phyloP scores from a whole-genome alignment of 164 flowering plant genomes.

The Santalum album region DNA sequence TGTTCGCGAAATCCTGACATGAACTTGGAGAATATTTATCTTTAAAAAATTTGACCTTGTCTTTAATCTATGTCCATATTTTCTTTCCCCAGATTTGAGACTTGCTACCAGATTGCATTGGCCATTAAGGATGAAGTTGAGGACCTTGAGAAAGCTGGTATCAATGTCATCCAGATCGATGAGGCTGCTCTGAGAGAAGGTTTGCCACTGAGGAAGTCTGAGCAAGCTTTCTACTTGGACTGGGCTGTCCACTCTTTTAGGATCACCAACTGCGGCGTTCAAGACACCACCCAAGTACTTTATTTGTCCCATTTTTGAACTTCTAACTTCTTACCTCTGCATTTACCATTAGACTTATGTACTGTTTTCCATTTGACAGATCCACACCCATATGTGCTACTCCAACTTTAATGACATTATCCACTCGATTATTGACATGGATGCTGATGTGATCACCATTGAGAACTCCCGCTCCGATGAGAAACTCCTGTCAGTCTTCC shows the following conservation, averaged over 20 bases:
- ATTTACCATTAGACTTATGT: no score
- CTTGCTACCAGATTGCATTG: conserved; percentile 59
- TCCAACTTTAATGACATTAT: no score
- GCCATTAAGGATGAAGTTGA: conserved; percentile 62
- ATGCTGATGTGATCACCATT: no score
- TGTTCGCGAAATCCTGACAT: background rate
- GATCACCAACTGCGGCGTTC: conserved; percentile 48
- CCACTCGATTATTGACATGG: no score
- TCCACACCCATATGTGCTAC: conserved; percentile 71
- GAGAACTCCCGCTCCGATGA: no score
- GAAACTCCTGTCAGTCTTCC: no score
- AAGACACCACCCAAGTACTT: conserved; percentile 50
- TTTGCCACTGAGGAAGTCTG: no score
- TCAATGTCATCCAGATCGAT: conserved; percentile 53
- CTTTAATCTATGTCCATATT: background rate
- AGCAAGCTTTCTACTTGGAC: conserved; percentile 51
- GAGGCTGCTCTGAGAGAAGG: conserved; percentile 65
- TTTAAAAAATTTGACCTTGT: background rate
- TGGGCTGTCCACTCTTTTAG: conserved; percentile 69
- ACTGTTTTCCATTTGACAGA: no score
- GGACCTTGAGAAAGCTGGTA: conserved; percentile 52
- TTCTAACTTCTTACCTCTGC: no score
- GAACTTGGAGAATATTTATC: no score
- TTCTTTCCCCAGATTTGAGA: conserved; percentile 27
- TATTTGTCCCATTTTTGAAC: background rate